Base-by-base conservation (phyloP, 2,329 filamentous ascomycete species). In the Aspergillus unguis region DNA sequence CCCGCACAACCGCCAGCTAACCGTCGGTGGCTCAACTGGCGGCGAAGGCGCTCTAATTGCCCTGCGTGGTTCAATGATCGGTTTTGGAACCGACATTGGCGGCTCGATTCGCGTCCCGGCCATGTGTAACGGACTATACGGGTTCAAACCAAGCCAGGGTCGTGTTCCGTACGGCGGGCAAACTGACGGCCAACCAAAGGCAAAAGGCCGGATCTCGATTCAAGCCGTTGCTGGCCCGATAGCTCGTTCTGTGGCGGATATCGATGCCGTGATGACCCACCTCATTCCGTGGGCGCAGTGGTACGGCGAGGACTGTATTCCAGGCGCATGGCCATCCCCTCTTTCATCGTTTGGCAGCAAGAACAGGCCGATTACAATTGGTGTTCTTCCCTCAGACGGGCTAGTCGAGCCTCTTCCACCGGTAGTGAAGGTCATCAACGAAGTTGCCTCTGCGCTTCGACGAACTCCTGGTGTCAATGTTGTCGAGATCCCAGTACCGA, bases 1-100 rank as follows among this genome's bases (percentile, higher is more conserved):
- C 61, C 85, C 86, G 0, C 73, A 79, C 52, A 87, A 86, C 54
- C 76, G 81, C 1, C 71, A 76, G 23, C 73, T 85, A 31, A 83
- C 81, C 0, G 77, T 83, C 0, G 86, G 86, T 4, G 86, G 87
- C 2, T 83, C 79, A 7, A 83, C 81, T 0, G 86, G 86, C 8
- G 86, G 86, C 9, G 85, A 87, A 64, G 84, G 78, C 0, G 82
- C 80, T 0, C 66, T 86, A 7, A 60, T 86, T 23, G 80, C 78
- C 4, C 77, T 86, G 72, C 74, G 77, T 28, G 84, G 84, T 0
- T 79, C 74, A 31, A 73, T 82, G 48, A 61, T 87, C 1, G 85
- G 85, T 1, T 75, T 86, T 9, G 83, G 82, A 0, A 86, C 84
- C 0, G 85, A 87, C 66, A 77, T 86, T 43, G 75, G 73, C 6